These are phyloP conservation scores for Vitis hybrid DNA, from an alignment of 177 flowering plant genomes.

Conservation along the genomic window DNA sequence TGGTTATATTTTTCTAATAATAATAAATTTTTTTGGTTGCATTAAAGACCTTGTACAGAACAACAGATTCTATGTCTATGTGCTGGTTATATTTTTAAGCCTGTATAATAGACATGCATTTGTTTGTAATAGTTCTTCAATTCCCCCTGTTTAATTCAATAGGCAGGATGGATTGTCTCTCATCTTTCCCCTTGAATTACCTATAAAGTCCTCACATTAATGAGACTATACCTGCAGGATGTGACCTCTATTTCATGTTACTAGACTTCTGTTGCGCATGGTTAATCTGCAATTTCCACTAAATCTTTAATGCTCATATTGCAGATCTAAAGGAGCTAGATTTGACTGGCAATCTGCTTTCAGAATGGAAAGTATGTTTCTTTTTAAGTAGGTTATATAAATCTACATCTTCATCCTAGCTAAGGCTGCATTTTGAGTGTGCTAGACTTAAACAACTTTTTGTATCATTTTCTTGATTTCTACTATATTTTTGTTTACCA, in stretches of 20 bases:
- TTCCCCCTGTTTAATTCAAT: too few species aligned
- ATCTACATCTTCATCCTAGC: neutral
- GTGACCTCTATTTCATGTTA: neutral
- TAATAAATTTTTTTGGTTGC: too few species aligned
- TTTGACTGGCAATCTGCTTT: conserved; percentile 87
- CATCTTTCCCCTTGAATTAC: too few species aligned
- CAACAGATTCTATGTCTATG: too few species aligned
- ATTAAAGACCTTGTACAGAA: too few species aligned
- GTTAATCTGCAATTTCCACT: neutral
- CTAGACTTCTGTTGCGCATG: neutral
- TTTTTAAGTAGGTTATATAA: neutral
- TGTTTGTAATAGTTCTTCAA: too few species aligned
- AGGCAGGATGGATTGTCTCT: too few species aligned
- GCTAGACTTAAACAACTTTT: neutral
- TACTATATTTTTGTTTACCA: neutral
- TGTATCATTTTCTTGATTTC: neutral
- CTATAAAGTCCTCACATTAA: neutral
- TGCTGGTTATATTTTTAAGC: too few species aligned
- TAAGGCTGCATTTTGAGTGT: neutral
- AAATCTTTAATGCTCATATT: conserved; percentile 15
- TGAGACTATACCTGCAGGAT: neutral
- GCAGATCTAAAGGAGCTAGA: conserved; percentile 90
- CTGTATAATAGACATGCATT: too few species aligned
- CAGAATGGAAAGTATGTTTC: conserved; percentile 74
- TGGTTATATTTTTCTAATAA: too few species aligned